Evolutionary conservation across 805 yeast genomes (phyloP), one percentile per base, ranked within the genome.

Genomic region (Candida patagonica): DNA sequence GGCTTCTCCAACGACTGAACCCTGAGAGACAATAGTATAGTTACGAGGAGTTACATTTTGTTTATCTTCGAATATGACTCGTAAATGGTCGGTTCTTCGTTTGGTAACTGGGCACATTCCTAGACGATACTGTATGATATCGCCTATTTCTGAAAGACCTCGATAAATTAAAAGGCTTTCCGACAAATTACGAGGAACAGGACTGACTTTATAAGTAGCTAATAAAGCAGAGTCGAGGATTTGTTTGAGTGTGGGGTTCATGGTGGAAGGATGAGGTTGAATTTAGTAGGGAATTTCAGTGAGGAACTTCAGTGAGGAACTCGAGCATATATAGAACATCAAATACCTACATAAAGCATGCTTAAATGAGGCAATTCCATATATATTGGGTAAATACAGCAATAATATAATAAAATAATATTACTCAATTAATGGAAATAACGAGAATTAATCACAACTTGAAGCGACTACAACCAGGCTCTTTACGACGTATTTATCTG

Each of bases 41-140:
- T 7, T n/a, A 6, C 13, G 13, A n/a, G 8, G 8, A n/a, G 31
- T n/a, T 8, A 6, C 13, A 29, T 8, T 6, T 16, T 26, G 37
- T 10, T 30, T 25, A 30, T 57, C 62, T 38, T 57, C 54, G 19
- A 55, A 37, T 6, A 57, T 50, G 20, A 55, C 50, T 13, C 47
- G 45, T 12, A 57, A 39, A 25, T 27, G 33, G 10, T 44, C 51
- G 12, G 54, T 49, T 22, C 58, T 53, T 42, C 48, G 49, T 38
- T 54, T 55, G 16, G 62, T 56, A 12, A 56, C 59, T 5, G 61
- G 60, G 34, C 61, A 56, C 35, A 47, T 39, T 10, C 47, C 46
- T 43, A 56, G 59, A 17, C 46, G 46, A 46, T 55, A 57, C 30
- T 49, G 53, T 15, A 57, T 43, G 22, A 57, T 42, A 17, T 43